Base-by-base conservation (phyloP, 129 eudicot genomes). In the Flaveria robusta region DNA sequence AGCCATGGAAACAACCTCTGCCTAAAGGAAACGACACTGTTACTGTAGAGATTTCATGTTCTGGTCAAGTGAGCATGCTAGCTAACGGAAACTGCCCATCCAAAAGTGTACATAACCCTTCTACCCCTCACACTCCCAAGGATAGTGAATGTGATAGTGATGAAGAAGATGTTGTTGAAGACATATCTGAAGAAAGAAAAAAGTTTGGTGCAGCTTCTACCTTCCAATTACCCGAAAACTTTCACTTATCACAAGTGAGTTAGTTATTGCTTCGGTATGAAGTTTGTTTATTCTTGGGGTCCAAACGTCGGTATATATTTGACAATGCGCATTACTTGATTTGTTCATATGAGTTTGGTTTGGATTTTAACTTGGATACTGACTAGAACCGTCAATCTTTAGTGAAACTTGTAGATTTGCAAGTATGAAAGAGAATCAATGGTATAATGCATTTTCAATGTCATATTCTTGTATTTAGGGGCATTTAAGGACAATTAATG, bases 1-100 rank as follows among this genome's bases (percentile, higher is more conserved):
- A 90, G 75, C 96, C 96, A 78, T 90, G 96, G 96, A 85, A 90
- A 68, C 96, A 90, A 75, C 96, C 96, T 19, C 86, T 90, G 23
- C 96, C 96, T 2, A 59, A 50, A 49, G 83, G 87, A 41, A 82
- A 87, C 9, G 96, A 90, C 81, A 85, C 85, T 0, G 96, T 90
- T 8, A 75, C 74, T 16, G 50, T 90, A 2, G 96, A 90, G 74
- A 90, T 90, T 3, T 87, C 96, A 18, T 85, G 79, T 24, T 90
- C 79, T 62, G 87, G 88, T 60, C 96, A 87, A 79, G 96, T 90
- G 37, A 83, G 71, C 66, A 77, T 90, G 85, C 83, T 90, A 46
- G 88, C 90, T 22, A 75, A 62, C 29, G 81, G 71, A 0, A 78
- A 19, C 29, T 74, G 85, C 82, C 80, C 72, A 18, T 70, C 92